Conservation (phyloP, 768 basidiomycete genomes). For the Asterophora lycoperdoides region DNA sequence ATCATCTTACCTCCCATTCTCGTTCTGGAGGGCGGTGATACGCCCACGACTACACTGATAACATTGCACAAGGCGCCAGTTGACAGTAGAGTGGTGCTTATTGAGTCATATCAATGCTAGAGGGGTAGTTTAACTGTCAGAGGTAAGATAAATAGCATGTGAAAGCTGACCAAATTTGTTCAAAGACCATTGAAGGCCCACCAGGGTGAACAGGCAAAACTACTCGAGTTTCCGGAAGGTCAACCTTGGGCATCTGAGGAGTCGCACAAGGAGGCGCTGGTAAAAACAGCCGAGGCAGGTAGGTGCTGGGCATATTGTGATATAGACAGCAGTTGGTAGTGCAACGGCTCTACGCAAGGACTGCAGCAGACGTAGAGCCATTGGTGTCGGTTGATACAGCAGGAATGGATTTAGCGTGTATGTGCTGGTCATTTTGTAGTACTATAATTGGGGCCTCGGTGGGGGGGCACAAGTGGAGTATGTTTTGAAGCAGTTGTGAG, state of each 20-base stretch:
- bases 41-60: slow-evolving; percentile 21
- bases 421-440: neutral
- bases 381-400: neutral
- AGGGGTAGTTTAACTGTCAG: neutral
- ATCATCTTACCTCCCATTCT: slow-evolving; percentile 21
- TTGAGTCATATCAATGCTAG: slow-evolving; percentile 15
- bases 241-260: neutral
- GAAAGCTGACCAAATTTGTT: neutral
- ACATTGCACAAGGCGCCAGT: slow-evolving; percentile 12
- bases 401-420: neutral
- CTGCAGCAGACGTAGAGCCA: neutral
- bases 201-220: neutral
- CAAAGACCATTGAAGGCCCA: slow-evolving; percentile 1
- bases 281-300: too few relatives aligned
- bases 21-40: slow-evolving; percentile 15
- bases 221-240: neutral
- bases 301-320: neutral
- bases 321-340: neutral
- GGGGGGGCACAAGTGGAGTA: neutral
- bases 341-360: too few relatives aligned
- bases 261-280: too few relatives aligned
- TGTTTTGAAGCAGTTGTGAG: neutral
- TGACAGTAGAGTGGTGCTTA: slow-evolving; percentile 7
- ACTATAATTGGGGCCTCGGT: neutral
- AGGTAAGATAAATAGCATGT: neutral